These are phyloP conservation scores for Blastomyces silverae DNA, from an alignment of 2,329 filamentous ascomycete genomes.

Conservation along the genomic window DNA sequence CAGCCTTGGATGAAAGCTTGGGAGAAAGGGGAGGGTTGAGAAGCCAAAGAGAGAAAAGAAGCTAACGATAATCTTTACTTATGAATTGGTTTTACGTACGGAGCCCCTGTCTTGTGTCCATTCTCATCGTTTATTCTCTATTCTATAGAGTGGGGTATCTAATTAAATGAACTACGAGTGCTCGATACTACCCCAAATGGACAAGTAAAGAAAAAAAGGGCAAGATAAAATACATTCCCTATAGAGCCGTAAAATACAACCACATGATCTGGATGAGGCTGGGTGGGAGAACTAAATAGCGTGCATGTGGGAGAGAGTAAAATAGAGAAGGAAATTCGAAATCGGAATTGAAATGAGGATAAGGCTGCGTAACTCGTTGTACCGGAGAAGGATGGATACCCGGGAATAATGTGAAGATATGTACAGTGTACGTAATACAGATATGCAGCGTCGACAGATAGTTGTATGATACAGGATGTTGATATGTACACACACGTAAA, in stretches of 20 bases:
- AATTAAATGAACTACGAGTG: background rate
- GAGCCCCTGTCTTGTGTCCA: background rate
- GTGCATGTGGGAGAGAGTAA: background rate
- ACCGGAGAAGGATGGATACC: background rate
- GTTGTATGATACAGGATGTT: background rate
- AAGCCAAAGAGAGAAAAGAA: no score
- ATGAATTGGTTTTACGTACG: background rate
- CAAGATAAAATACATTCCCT: background rate
- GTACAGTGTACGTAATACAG: background rate
- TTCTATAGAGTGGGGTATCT: no score
- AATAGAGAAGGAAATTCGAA: background rate
- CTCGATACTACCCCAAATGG: background rate
- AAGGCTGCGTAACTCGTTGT: background rate
- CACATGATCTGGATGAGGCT: background rate
- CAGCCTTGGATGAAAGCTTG: no score
- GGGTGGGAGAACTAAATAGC: background rate
- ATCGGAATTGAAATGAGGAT: background rate
- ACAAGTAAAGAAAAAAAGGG: background rate
- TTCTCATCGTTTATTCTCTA: no score
- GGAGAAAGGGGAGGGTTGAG: background rate
- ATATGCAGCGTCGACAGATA: background rate
- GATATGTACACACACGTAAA: background rate
- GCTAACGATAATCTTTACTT: background rate
- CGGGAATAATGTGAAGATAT: background rate
- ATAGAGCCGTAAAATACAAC: background rate